Base-by-base conservation (phyloP, 2,329 filamentous ascomycete species). In the Bimuria novae-zelandiae region DNA sequence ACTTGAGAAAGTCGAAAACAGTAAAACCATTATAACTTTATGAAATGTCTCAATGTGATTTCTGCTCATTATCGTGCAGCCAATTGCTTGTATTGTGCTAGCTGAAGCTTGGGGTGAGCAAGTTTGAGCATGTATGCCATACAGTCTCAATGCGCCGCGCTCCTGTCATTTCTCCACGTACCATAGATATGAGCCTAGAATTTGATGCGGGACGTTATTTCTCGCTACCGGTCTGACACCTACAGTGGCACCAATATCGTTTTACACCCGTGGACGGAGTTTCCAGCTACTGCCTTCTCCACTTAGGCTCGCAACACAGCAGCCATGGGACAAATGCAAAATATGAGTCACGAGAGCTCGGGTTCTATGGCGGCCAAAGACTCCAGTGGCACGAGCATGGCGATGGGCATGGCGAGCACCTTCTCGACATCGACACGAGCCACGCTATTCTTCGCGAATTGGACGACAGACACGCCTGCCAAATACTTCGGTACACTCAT, bases 51-150 rank as follows among this genome's bases (percentile, higher is more conserved):
- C 30, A 33, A 33, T 33, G 30, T n/a, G n/a, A n/a, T n/a, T n/a
- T n/a, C n/a, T n/a, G n/a, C n/a, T n/a, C n/a, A n/a, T n/a, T n/a
- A n/a, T n/a, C n/a, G n/a, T n/a, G n/a, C n/a, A n/a, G n/a, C n/a
- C n/a, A n/a, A n/a, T n/a, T n/a, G n/a, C n/a, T n/a, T n/a, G n/a
- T n/a, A n/a, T n/a, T n/a, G n/a, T n/a, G n/a, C n/a, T n/a, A n/a
- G n/a, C n/a, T n/a, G n/a, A n/a, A n/a, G n/a, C n/a, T n/a, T n/a
- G 3, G 21, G 21, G 14, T 37, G 44, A 47, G 44, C 44, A 47
- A 47, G 35, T 47, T 47, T 47, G 44, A 37, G 44, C 44, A 36
- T 25, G 44, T 47, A 47, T 39, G 14, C n/a, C n/a, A n/a, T n/a
- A n/a, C 19, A 22, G 30, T 47, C 32, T 39, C 4, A 39, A 7